A percentile compares a stretch with the other conserved stretches of the same genome.
phyloP scores from a whole-genome alignment of 1,139 yeast species.

The Arxiozyma heterogenica region DNA sequence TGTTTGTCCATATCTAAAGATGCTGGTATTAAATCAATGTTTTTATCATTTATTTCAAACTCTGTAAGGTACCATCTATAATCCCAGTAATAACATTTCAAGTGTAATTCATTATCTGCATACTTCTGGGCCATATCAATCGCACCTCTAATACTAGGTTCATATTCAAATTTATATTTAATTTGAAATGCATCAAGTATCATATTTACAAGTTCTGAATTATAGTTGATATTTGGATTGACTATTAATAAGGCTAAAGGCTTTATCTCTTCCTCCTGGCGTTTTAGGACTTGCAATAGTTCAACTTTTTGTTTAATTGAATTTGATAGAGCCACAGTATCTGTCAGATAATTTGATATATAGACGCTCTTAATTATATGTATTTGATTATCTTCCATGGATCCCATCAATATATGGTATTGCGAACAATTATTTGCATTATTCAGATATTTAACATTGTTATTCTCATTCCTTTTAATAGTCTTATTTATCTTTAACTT shows the following conservation, averaged over 20 bases:
- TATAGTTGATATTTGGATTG: background rate
- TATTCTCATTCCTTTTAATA: background rate
- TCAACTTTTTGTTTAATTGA: background rate
- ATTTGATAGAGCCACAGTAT: background rate
- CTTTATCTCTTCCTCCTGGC: background rate
- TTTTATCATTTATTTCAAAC: background rate
- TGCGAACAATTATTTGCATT: background rate
- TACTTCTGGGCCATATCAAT: background rate
- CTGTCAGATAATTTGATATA: background rate
- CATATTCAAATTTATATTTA: background rate
- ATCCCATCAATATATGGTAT: background rate
- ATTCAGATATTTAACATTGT: background rate
- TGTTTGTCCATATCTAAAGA: background rate
- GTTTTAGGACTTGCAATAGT: background rate
- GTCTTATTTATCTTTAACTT: too few relatives aligned
- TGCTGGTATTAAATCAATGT: background rate
- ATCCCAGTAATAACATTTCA: background rate
- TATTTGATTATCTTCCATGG: background rate
- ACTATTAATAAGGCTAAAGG: background rate
- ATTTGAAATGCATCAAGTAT: background rate
- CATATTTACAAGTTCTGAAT: background rate
- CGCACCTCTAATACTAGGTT: background rate
- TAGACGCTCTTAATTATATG: background rate
- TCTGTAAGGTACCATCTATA: background rate
- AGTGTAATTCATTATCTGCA: background rate